Percentiles rank a stretch among this genome's conserved stretches.
phyloP scores from a whole-genome alignment of 129 eudicot genomes.

The Flaveria ramosissima region DNA sequence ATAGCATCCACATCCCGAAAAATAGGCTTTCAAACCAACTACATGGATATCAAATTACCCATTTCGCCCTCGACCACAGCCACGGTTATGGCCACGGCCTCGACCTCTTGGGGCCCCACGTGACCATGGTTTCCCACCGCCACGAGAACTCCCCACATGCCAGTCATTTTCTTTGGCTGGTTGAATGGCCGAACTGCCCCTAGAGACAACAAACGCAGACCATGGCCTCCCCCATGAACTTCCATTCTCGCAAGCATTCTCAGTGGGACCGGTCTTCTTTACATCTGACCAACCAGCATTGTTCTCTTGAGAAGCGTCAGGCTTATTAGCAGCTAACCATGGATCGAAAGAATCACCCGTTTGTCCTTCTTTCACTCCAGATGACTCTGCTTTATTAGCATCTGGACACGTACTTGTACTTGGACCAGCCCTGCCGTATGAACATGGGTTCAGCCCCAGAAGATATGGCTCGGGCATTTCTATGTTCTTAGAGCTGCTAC shows the following conservation, averaged over 20 bases:
- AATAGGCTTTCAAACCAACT: constrained; percentile 21
- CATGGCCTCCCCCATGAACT: constrained; percentile 48
- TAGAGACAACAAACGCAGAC: constrained; percentile 41
- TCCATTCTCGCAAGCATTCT: constrained; percentile 26
- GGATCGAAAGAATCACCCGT: constrained; percentile 28
- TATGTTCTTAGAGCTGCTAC: constrained; percentile 46
- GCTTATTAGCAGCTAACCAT: constrained; percentile 28
- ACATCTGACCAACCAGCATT: constrained; percentile 20
- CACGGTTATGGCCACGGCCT: constrained; percentile 15
- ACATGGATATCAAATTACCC: constrained; percentile 11
- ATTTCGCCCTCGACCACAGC: constrained; percentile 37
- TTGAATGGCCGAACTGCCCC: constrained; percentile 52
- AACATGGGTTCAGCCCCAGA: constrained; percentile 40
- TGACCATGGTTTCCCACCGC: constrained; percentile 36
- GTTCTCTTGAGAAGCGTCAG: constrained; percentile 24
- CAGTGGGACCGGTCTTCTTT: constrained; percentile 22
- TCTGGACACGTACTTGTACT: constrained; percentile 25
- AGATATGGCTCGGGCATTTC: constrained; percentile 32
- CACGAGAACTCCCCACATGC: constrained; percentile 33
- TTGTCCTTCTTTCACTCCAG: constrained; percentile 26
- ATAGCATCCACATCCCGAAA: constrained; percentile 24
- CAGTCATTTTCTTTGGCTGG: constrained; percentile 34
- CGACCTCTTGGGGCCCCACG: constrained; percentile 36
- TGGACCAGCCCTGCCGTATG: constrained; percentile 35
- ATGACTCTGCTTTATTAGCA: constrained; percentile 25